Conservation (phyloP, 352 stramenopile species). For the Phytophthora syringae region DNA sequence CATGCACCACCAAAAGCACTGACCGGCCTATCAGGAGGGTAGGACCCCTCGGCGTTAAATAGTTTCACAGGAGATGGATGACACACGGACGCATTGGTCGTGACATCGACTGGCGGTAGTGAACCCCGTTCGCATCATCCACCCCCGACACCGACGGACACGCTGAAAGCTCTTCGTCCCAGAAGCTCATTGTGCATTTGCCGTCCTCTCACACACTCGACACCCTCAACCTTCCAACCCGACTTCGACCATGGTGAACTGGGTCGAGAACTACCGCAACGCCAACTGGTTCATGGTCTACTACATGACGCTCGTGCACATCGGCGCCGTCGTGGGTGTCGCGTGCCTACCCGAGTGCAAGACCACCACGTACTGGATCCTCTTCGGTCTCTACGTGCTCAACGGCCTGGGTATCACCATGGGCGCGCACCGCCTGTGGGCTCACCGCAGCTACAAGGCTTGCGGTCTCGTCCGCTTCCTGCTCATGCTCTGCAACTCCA, state of each 20-base stretch:
- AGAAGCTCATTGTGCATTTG: conserved; percentile 40
- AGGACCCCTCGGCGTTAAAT: conserved; percentile 39
- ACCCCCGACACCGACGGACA: conserved; percentile 1
- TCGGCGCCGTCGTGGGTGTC: conserved; percentile 89
- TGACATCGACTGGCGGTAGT: conserved; percentile 36
- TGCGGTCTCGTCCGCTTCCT: conserved; percentile 91
- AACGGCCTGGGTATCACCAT: conserved; percentile 97
- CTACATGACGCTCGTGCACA: conserved; percentile 96
- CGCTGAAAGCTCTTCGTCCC: neutral
- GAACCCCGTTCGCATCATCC: conserved; percentile 26
- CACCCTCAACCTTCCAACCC: neutral
- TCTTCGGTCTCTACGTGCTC: conserved; percentile 95
- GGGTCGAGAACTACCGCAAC: conserved; percentile 74
- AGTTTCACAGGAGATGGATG: conserved; percentile 27
- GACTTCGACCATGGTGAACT: conserved; percentile 48
- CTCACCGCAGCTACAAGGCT: conserved; percentile 96
- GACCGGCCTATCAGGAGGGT: too few relatives aligned
- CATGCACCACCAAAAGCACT: conserved; percentile 22
- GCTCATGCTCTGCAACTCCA: conserved; percentile 98
- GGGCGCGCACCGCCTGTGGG: conserved; percentile 97
- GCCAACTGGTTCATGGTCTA: conserved; percentile 99
- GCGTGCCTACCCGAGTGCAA: conserved; percentile 80
- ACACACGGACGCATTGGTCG: conserved; percentile 16
- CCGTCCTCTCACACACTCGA: conserved; percentile 25
- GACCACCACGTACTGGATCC: conserved; percentile 88